Evolutionary conservation across 345 rosid genomes (phyloP).

Genomic region (Litchi chinensis): DNA sequence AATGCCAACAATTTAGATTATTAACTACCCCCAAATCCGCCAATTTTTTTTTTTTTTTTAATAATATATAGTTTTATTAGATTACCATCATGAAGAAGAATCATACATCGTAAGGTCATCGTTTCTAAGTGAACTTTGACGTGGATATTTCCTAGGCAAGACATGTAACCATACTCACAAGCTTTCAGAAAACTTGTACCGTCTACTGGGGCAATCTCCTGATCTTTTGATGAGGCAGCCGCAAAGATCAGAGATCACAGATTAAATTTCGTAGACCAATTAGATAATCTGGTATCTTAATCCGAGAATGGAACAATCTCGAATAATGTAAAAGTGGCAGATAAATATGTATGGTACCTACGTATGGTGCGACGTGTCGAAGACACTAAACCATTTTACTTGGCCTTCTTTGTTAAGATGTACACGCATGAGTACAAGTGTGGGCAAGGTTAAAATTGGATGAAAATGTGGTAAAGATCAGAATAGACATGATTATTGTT

Average conservation of each 20-base stretch:
- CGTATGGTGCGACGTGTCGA: constrained; percentile 10
- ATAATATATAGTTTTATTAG: background rate
- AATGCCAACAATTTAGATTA: constrained; percentile 35
- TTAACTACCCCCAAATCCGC: constrained; percentile 33
- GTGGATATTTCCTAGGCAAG: constrained; percentile 14
- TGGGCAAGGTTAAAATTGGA: too few relatives aligned
- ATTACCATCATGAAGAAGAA: background rate
- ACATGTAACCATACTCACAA: constrained; percentile 5
- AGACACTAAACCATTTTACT: constrained; percentile 6
- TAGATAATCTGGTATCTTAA: constrained; percentile 10
- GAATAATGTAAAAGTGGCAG: constrained; percentile 21
- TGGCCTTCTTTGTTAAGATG: background rate
- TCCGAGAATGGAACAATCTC: constrained; percentile 19
- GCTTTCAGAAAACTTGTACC: background rate
- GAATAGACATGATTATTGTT: background rate
- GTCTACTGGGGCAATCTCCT: background rate
- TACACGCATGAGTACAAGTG: background rate
- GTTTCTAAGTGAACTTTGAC: constrained; percentile 23
- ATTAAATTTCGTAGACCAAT: constrained; percentile 2
- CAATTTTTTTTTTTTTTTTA: too few relatives aligned
- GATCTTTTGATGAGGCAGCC: background rate
- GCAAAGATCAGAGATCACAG: background rate
- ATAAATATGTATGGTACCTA: constrained; percentile 16
- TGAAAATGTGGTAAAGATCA: background rate
- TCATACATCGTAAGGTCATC: constrained; percentile 10